These are phyloP conservation scores for Pythium apleroticum DNA, from an alignment of 352 stramenopile genomes.

Conservation along the genomic window DNA sequence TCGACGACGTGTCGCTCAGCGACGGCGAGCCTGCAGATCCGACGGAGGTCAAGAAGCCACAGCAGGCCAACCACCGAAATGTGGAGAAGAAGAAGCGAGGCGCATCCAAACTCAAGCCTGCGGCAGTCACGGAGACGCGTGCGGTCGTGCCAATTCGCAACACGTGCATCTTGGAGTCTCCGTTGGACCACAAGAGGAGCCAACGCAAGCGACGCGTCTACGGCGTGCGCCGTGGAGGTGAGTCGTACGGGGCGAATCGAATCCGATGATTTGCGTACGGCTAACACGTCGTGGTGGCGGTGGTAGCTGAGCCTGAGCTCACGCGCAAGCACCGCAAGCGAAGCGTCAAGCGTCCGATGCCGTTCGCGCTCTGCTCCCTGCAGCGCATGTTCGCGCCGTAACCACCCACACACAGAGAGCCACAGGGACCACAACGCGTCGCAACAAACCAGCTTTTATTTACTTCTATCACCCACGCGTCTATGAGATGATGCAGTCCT, in stretches of 20 bases:
- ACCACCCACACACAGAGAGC: background rate
- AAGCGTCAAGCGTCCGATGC: slow-evolving; percentile 9
- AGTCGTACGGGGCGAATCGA: background rate
- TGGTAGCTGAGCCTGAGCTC: slow-evolving; percentile 6
- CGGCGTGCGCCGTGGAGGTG: slow-evolving; percentile 15
- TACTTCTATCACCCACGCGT: background rate
- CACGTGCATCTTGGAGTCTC: slow-evolving; percentile 29
- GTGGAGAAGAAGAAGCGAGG: background rate
- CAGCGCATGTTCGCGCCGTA: slow-evolving; percentile 50
- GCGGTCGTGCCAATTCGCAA: slow-evolving; percentile 16
- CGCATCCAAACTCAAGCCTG: background rate
- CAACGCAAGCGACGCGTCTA: slow-evolving; percentile 9
- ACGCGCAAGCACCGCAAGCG: slow-evolving; percentile 15
- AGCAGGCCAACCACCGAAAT: background rate
- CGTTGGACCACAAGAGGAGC: slow-evolving; percentile 9
- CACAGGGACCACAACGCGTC: background rate
- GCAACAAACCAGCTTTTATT: background rate
- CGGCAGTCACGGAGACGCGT: background rate
- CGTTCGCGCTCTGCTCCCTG: slow-evolving; percentile 29
- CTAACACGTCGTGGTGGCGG: background rate
- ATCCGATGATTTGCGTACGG: background rate
- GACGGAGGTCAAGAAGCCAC: background rate
- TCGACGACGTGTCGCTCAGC: slow-evolving; percentile 18
- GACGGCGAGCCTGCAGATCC: background rate
- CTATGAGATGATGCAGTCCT: slow-evolving; percentile 36